phyloP scores from a whole-genome alignment of 371 early-diverging fungal species.

The Umbelopsis sp. region DNA sequence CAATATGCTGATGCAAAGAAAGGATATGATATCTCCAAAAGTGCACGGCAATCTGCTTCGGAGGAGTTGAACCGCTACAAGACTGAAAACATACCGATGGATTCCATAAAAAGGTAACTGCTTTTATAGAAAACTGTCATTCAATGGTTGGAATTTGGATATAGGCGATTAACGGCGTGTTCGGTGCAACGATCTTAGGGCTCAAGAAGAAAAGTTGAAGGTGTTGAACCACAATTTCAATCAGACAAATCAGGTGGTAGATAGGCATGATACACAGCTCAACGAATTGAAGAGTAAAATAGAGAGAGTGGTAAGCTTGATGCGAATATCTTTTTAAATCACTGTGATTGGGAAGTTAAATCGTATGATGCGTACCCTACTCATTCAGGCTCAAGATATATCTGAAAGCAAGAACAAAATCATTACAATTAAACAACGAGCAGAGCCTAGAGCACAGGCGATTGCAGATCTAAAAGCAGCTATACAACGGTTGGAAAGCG shows the following conservation, averaged over 20 bases:
- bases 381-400: conserved; percentile 25
- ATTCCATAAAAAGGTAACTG: conserved; percentile 25
- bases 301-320: conserved; percentile 20
- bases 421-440: conserved; percentile 35
- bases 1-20: conserved; percentile 65
- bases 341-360: no score
- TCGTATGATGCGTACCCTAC: not conserved
- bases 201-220: conserved; percentile 8
- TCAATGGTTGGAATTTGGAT: not conserved
- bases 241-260: conserved; percentile 11
- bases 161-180: not conserved
- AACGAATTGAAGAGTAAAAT: not conserved
- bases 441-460: conserved; percentile 38
- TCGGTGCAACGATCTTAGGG: not conserved
- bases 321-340: not conserved
- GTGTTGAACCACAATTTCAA: not conserved
- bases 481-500: conserved; percentile 50
- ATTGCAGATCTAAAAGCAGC: conserved; percentile 47
- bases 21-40: conserved; percentile 56
- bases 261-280: conserved; percentile 15
- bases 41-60: conserved; percentile 38
- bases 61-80: conserved; percentile 38
- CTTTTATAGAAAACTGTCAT: no score
- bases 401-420: conserved; percentile 28
- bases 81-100: conserved; percentile 48